Evolutionary conservation across 192 early-diverging fungal genomes (phyloP).

Genomic region (Lunasporangiospora selenospora): DNA sequence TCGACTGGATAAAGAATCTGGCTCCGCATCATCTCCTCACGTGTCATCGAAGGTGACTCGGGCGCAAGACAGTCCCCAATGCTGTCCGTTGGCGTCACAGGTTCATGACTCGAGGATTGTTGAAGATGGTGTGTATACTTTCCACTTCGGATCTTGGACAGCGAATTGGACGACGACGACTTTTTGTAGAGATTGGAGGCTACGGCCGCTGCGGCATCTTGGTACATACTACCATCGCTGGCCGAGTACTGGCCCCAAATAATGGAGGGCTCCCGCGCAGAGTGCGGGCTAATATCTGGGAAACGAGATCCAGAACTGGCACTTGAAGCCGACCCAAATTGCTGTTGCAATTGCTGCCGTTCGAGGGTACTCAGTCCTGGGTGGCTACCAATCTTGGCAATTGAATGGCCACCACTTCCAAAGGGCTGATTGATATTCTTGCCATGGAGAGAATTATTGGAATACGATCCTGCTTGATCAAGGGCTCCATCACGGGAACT

Average conservation of each 20-base stretch:
- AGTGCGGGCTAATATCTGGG: slow-evolving; percentile 11
- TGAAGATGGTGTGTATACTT: slow-evolving; percentile 43
- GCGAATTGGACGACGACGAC: slow-evolving; percentile 25
- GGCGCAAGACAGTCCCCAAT: slow-evolving; percentile 37
- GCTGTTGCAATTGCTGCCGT: slow-evolving; percentile 34
- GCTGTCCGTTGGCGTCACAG: slow-evolving; percentile 18
- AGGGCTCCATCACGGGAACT: slow-evolving; percentile 21
- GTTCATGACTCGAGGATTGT: slow-evolving; percentile 19
- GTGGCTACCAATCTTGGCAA: slow-evolving; percentile 40
- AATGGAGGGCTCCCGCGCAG: slow-evolving; percentile 18
- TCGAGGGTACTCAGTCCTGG: slow-evolving; percentile 26
- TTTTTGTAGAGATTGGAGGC: slow-evolving; percentile 22
- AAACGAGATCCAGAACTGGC: slow-evolving; percentile 9
- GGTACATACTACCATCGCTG: slow-evolving; percentile 14
- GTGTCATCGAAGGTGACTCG: slow-evolving; percentile 29
- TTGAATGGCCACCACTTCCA: slow-evolving; percentile 31
- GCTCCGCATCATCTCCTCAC: slow-evolving; percentile 28
- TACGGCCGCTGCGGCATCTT: slow-evolving; percentile 13
- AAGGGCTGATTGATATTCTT: slow-evolving; percentile 12
- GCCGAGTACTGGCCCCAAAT: slow-evolving; percentile 40
- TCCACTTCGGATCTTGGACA: slow-evolving; percentile 8
- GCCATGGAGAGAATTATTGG: slow-evolving; percentile 6
- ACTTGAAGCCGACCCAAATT: slow-evolving; percentile 6
- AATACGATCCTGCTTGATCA: not conserved
- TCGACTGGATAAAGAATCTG: slow-evolving; percentile 14